phyloP scores from a whole-genome alignment of 2,329 filamentous ascomycete species.

The Venturia aucupariae region DNA sequence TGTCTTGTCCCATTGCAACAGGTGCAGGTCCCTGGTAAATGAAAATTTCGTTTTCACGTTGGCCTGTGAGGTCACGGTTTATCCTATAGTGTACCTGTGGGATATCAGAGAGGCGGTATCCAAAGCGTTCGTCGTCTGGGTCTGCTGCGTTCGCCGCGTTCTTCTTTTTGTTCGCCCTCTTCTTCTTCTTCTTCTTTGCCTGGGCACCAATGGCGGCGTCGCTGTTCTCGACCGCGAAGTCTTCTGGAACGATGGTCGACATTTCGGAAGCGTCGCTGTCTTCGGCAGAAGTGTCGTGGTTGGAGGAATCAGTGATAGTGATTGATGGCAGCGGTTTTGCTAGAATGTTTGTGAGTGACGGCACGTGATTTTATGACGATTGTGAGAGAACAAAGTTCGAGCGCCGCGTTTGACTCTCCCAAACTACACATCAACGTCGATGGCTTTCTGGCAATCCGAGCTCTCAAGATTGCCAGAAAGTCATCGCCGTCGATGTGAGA shows the following conservation, averaged over 20 bases:
- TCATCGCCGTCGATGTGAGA: background rate
- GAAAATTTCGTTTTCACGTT: background rate
- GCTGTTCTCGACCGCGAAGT: background rate
- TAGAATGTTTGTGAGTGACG: background rate
- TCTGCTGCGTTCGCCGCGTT: background rate
- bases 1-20: background rate
- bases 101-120: background rate
- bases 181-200: conserved; percentile 1
- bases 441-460: background rate
- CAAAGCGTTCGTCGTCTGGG: background rate
- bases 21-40: background rate
- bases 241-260: background rate
- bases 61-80: background rate
- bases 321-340: background rate
- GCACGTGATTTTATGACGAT: background rate
- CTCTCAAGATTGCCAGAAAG: background rate
- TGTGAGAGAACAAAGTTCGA: background rate
- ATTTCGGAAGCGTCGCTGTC: background rate
- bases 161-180: background rate
- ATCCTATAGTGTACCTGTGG: background rate
- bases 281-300: background rate
- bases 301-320: background rate
- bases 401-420: background rate
- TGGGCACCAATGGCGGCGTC: background rate
- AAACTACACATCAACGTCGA: background rate